Conservation (phyloP, 2,329 filamentous ascomycete species). For the Alternaria gansuensis region DNA sequence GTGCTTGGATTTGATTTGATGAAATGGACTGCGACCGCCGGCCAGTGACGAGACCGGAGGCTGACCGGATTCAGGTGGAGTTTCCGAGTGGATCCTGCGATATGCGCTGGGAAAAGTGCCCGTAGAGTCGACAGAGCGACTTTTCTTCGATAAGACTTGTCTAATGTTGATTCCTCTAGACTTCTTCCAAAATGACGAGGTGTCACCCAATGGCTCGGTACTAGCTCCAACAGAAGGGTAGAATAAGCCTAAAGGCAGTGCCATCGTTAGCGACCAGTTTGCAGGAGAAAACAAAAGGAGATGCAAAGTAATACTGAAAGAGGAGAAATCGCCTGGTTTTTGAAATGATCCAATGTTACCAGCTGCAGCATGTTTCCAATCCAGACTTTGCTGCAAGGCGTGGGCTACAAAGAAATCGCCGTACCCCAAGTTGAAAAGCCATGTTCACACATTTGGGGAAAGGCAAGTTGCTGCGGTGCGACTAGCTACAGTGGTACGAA, state of each 20-base stretch:
- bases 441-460: constrained; percentile 44
- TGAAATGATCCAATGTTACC: constrained; percentile 42
- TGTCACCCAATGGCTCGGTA: constrained; percentile 47
- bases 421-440: constrained; percentile 38
- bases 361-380: constrained; percentile 43
- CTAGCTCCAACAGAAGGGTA: constrained; percentile 49
- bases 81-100: constrained; percentile 36
- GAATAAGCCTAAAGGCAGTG: constrained; percentile 51
- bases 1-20: constrained; percentile 52
- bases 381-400: constrained; percentile 46
- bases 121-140: constrained; percentile 44
- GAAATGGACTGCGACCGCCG: constrained; percentile 33
- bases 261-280: constrained; percentile 50
- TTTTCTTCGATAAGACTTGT: constrained; percentile 40
- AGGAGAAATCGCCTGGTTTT: constrained; percentile 41
- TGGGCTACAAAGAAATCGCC: constrained; percentile 38
- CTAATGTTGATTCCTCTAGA: constrained; percentile 43
- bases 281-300: constrained; percentile 28
- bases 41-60: constrained; percentile 32
- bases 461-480: constrained; percentile 47
- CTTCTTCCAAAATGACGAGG: constrained; percentile 47
- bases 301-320: constrained; percentile 37
- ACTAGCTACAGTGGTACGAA: constrained; percentile 45
- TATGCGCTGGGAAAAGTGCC: constrained; percentile 36
- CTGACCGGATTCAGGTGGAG: constrained; percentile 31